These are phyloP conservation scores for Coix lacrymajobi DNA, from an alignment of 176 grass and related monocot genomes.

Conservation along the genomic window DNA sequence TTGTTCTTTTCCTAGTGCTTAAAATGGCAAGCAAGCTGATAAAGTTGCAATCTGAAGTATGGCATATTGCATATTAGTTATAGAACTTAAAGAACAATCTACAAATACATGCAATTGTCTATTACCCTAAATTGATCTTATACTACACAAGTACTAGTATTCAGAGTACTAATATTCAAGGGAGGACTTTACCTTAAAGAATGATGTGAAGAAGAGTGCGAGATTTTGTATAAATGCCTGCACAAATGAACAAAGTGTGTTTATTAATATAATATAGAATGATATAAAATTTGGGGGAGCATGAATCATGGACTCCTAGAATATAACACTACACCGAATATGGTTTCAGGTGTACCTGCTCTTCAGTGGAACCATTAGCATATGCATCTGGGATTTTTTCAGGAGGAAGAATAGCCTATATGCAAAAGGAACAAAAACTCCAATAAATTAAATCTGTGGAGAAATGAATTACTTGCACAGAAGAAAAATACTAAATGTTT, in stretches of 20 bases:
- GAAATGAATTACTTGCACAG: not conserved
- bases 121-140: not conserved
- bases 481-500: conserved; percentile 6
- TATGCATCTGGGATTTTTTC: conserved; percentile 88
- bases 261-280: not conserved
- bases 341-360: conserved; percentile 50
- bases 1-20: not conserved
- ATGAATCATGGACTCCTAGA: not conserved
- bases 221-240: conserved; percentile 99
- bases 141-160: not conserved
- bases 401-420: conserved; percentile 85
- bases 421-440: not conserved
- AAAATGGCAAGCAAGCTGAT: not conserved
- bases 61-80: not conserved
- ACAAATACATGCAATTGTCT: not conserved
- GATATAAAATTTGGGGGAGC: not conserved
- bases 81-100: conserved; percentile 1
- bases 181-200: conserved; percentile 70
- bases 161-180: not conserved
- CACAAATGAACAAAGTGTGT: not conserved
- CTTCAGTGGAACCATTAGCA: conserved; percentile 94
- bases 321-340: not conserved
- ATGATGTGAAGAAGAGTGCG: conserved; percentile 92
- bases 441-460: not conserved
- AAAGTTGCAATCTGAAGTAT: not conserved